Evolutionary conservation across 2,329 filamentous ascomycete species (phyloP).

Genomic region (Verticillium dahliae): DNA sequence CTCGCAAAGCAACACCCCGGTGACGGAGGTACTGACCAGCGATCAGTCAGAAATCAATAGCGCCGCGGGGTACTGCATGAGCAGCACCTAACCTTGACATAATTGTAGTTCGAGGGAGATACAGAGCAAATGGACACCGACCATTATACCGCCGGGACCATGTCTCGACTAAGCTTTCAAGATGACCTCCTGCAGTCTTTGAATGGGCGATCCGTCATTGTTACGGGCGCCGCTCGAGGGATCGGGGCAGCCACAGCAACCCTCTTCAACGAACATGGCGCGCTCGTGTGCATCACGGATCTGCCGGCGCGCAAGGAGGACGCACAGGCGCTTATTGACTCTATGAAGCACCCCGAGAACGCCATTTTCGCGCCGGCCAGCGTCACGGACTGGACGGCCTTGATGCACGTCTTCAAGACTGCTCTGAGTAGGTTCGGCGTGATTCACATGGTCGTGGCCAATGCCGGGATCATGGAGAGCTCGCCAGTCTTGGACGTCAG

Average conservation of each 20-base stretch:
- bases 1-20: too few relatives aligned
- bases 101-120: too few relatives aligned
- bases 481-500: conserved; percentile 48
- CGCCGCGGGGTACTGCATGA: too few relatives aligned
- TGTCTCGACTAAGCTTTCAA: background rate
- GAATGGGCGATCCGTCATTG: conserved; percentile 2
- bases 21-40: too few relatives aligned
- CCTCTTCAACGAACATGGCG: conserved; percentile 3
- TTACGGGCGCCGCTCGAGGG: conserved; percentile 7
- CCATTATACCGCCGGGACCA: background rate
- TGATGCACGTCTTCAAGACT: conserved; percentile 24
- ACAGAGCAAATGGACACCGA: too few relatives aligned
- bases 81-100: too few relatives aligned
- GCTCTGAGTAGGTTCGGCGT: conserved; percentile 47
- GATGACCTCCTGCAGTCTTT: background rate
- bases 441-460: conserved; percentile 43
- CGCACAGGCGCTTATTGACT: background rate
- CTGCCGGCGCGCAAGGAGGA: background rate
- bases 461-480: conserved; percentile 55
- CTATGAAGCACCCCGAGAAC: background rate
- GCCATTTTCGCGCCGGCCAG: background rate
- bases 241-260: conserved; percentile 4
- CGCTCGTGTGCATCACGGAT: conserved; percentile 1
- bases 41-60: too few relatives aligned
- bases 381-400: conserved; percentile 1